Conservation (phyloP, 441 rosid species). For the Lepidium campestre region DNA sequence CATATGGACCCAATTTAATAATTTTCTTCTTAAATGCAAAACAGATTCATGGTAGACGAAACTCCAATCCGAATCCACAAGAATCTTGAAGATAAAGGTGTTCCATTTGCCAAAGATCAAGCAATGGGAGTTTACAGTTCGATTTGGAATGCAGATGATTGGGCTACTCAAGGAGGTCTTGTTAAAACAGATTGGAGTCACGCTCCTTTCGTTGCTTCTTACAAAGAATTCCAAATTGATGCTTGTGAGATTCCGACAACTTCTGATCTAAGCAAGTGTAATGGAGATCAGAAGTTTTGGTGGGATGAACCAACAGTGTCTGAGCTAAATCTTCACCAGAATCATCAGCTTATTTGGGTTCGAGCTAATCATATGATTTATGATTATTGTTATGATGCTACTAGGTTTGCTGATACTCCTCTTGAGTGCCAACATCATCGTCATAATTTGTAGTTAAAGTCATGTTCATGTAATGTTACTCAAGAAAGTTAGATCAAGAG, state of each 20-base stretch:
- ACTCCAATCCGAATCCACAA: conserved; percentile 74
- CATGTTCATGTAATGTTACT: not conserved
- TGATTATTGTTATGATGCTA: conserved; percentile 69
- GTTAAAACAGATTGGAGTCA: conserved; percentile 94
- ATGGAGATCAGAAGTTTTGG: conserved; percentile 58
- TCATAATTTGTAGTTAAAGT: conserved; percentile 41
- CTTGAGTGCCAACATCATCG: conserved; percentile 88
- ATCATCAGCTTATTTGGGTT: conserved; percentile 89
- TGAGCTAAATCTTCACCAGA: conserved; percentile 76
- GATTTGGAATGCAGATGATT: conserved; percentile 97
- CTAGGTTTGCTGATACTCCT: conserved; percentile 74
- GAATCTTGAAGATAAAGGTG: conserved; percentile 79
- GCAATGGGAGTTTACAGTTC: conserved; percentile 97
- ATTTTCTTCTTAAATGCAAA: not conserved
- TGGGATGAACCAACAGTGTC: conserved; percentile 85
- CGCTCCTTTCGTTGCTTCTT: conserved; percentile 87
- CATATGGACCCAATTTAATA: not conserved
- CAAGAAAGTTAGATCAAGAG: conserved; percentile 15
- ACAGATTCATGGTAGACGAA: conserved; percentile 84
- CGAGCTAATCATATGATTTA: conserved; percentile 83
- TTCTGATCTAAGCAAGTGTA: conserved; percentile 44
- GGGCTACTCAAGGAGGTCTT: conserved; percentile 98
- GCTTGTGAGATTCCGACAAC: conserved; percentile 67
- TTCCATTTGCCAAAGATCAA: conserved; percentile 86
- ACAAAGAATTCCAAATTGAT: conserved; percentile 72